Evolutionary conservation across 805 yeast species (phyloP), one percentile per base, ranked within the genome.

Genomic region (Kodamaea sagamina): DNA sequence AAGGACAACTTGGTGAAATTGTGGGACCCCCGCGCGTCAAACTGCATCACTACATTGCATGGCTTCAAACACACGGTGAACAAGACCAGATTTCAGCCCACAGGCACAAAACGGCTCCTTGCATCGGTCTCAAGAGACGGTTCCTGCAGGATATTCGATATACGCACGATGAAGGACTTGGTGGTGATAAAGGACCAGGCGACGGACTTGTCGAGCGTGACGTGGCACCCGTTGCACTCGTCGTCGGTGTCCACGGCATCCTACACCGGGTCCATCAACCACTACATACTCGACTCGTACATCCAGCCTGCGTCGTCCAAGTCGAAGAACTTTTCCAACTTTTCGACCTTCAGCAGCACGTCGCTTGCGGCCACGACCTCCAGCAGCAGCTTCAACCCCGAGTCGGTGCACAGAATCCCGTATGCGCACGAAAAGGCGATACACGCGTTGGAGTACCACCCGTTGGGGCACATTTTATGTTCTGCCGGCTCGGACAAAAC

Each of bases 41-140:
- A 74, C 37, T 82, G 92, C 50, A 70, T 93, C 5, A 72, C 89
- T 2, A 90, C 97, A 0, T 63, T 93, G 21, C 88, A 89, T 57
- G 96, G 95, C 9, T 92, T 88, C 65, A 93, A 95, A 57, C 96
- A 93, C 64, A 92, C 98, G 0, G 88, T 93, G n/a, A 79, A 89
- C 24, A 82, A 84, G 53, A 81, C 95, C 1, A 72, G 78, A 55
- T 93, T 93, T 61, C 98, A 93, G 66, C 89, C 90, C 1, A 79
- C 72, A 26, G 93, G 96, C 13, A 81, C 86, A 25, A 72, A 69
- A 51, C 61, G 86, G 53, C 67, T 89, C 44, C 65, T 92, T 25
- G 97, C 96, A 0, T 86, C 96, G 0, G 84, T 88, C 3, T 84
- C 96, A 2, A 75, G 96, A 59, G 99, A 93, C 63, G 79, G 88